Evolutionary conservation across 2,329 filamentous ascomycete species (phyloP).

Genomic region (Colletotrichum musicola): DNA sequence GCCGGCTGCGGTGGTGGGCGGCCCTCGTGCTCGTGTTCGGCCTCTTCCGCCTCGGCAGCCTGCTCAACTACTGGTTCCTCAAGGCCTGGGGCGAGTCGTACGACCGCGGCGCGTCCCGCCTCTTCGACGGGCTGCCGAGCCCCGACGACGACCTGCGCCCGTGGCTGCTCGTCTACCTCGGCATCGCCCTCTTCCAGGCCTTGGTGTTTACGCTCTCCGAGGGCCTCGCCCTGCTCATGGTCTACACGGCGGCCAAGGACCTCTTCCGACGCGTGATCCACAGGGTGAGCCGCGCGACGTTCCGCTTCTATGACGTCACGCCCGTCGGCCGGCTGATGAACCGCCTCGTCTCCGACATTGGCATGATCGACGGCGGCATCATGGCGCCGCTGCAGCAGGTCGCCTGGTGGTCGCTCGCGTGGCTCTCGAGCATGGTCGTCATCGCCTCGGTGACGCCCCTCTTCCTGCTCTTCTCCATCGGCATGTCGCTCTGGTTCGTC

Average conservation of each 20-base stretch:
- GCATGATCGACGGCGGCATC: constrained; percentile 89
- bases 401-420: constrained; percentile 77
- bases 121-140: constrained; percentile 69
- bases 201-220: constrained; percentile 72
- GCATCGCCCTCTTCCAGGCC: constrained; percentile 73
- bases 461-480: constrained; percentile 79
- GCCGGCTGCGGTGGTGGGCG: constrained; percentile 80
- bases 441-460: constrained; percentile 83
- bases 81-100: constrained; percentile 91
- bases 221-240: constrained; percentile 78
- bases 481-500: constrained; percentile 77
- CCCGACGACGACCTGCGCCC: constrained; percentile 76
- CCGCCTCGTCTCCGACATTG: constrained; percentile 89
- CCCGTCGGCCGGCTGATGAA: constrained; percentile 94
- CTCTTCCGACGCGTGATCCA: constrained; percentile 81
- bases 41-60: constrained; percentile 72
- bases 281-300: constrained; percentile 82
- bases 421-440: constrained; percentile 79
- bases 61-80: constrained; percentile 82
- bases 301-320: constrained; percentile 92
- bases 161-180: constrained; percentile 80
- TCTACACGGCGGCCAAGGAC: constrained; percentile 80
- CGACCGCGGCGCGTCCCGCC: constrained; percentile 34
- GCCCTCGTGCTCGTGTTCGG: constrained; percentile 73
- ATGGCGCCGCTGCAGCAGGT: constrained; percentile 79